Conservation (phyloP, 768 basidiomycete species). For the Sporobolomyces pararoseus region DNA sequence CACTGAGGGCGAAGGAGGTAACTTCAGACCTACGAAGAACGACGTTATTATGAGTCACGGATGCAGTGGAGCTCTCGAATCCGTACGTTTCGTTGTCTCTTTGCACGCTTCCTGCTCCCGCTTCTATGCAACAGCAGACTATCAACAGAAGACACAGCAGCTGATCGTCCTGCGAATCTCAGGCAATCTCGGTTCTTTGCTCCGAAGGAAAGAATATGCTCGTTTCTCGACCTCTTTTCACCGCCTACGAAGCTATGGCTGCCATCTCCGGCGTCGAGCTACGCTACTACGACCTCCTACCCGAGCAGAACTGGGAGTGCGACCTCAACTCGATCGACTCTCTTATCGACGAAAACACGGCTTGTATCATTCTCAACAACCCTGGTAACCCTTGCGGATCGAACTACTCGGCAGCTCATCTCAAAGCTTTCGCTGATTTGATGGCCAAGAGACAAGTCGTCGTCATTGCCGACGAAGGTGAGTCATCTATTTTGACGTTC, state of each 20-base stretch:
- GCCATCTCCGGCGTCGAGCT: conserved; percentile 46
- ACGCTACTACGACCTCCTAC: conserved; percentile 49
- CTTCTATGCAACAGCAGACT: too few relatives aligned
- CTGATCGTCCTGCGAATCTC: too few relatives aligned
- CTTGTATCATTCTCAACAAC: conserved; percentile 49
- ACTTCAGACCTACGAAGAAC: conserved; percentile 29
- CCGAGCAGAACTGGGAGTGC: conserved; percentile 49
- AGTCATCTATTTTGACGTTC: neutral
- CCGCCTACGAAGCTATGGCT: conserved; percentile 48
- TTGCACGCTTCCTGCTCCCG: too few relatives aligned
- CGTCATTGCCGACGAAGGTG: conserved; percentile 49
- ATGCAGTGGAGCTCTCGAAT: conserved; percentile 49
- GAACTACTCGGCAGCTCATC: conserved; percentile 48
- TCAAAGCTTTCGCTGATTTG: conserved; percentile 46
- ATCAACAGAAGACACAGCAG: too few relatives aligned
- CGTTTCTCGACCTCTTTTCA: conserved; percentile 49
- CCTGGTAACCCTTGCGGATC: conserved; percentile 51
- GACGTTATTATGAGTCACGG: conserved; percentile 48
- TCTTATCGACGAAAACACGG: conserved; percentile 49
- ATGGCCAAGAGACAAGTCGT: conserved; percentile 47
- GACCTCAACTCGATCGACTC: conserved; percentile 48
- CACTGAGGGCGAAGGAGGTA: conserved; percentile 46
- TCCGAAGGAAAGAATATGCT: conserved; percentile 47
- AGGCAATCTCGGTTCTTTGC: conserved; percentile 44
- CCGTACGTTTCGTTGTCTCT: conserved; percentile 44